phyloP scores from a whole-genome alignment of 2,329 filamentous ascomycete species.

The Clonostachys byssicola region DNA sequence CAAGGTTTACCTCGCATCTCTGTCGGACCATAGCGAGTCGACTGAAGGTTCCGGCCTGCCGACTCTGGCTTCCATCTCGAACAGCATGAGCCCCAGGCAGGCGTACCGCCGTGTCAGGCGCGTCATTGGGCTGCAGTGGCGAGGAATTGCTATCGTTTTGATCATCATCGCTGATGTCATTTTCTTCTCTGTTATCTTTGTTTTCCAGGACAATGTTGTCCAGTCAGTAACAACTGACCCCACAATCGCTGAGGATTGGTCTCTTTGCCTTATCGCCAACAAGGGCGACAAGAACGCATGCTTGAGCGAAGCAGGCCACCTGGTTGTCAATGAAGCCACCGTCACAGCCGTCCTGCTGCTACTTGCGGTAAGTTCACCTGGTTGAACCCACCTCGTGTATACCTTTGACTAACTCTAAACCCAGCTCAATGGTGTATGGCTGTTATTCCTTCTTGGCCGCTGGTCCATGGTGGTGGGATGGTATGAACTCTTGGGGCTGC shows the following conservation, averaged over 20 bases:
- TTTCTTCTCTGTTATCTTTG: conserved; percentile 89
- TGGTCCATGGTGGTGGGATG: conserved; percentile 84
- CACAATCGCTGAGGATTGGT: conserved; percentile 57
- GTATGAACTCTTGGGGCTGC: conserved; percentile 54
- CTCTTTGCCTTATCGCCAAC: conserved; percentile 60
- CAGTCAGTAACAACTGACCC: conserved; percentile 51
- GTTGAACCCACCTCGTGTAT: neutral
- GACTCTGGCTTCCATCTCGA: conserved; percentile 27
- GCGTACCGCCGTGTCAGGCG: conserved; percentile 83
- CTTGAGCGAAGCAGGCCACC: conserved; percentile 46
- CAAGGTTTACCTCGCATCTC: conserved; percentile 85
- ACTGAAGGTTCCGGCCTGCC: conserved; percentile 71
- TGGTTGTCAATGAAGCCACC: conserved; percentile 73
- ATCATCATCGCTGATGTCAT: conserved; percentile 89
- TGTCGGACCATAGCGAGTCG: conserved; percentile 67
- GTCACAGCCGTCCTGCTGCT: conserved; percentile 79
- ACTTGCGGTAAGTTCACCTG: conserved; percentile 58
- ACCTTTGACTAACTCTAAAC: conserved; percentile 12
- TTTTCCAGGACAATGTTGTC: conserved; percentile 76
- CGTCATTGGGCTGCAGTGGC: conserved; percentile 90
- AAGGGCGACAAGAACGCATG: conserved; percentile 62
- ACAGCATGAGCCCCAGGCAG: conserved; percentile 70
- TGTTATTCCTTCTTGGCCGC: conserved; percentile 75
- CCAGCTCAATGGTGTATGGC: conserved; percentile 80
- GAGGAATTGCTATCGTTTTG: conserved; percentile 83